A percentile compares a stretch with the other conserved stretches of the same genome.
phyloP scores from a whole-genome alignment of 495 filamentous ascomycete species.

The Neurospora africana region DNA sequence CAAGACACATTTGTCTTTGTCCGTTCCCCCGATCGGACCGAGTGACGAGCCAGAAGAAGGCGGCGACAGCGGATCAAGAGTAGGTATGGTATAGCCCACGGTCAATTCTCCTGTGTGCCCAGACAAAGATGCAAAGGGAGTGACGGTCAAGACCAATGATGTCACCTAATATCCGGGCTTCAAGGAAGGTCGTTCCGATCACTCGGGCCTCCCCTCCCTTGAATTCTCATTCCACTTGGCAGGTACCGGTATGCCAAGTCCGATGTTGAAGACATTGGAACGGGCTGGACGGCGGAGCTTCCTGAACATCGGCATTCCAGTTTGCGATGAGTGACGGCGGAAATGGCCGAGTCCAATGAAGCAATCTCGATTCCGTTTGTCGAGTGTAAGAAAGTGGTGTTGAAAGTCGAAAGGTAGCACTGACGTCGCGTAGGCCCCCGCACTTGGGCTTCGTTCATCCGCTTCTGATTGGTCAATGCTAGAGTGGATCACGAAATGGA shows the following conservation, averaged over 20 bases:
- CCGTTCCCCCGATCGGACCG: neutral
- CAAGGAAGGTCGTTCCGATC: neutral
- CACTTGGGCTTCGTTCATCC: neutral
- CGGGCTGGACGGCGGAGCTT: neutral
- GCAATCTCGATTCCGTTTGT: neutral
- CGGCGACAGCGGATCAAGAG: neutral
- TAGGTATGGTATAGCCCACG: neutral
- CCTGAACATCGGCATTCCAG: neutral
- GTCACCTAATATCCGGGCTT: neutral
- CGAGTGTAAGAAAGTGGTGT: neutral
- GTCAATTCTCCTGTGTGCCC: neutral
- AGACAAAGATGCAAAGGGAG: neutral
- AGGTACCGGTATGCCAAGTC: neutral
- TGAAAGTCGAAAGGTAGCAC: neutral
- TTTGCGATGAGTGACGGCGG: neutral
- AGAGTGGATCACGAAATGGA: neutral
- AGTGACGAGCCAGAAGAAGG: neutral
- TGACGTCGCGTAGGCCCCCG: neutral
- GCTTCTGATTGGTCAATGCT: neutral
- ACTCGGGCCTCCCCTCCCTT: neutral
- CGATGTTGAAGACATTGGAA: neutral
- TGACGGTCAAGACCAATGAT: neutral
- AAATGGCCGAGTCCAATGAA: neutral
- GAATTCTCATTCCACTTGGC: neutral
- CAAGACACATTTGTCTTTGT: neutral